These are phyloP conservation scores for Esteya vermicola DNA, from an alignment of 2,329 filamentous ascomycete genomes.

Conservation along the genomic window DNA sequence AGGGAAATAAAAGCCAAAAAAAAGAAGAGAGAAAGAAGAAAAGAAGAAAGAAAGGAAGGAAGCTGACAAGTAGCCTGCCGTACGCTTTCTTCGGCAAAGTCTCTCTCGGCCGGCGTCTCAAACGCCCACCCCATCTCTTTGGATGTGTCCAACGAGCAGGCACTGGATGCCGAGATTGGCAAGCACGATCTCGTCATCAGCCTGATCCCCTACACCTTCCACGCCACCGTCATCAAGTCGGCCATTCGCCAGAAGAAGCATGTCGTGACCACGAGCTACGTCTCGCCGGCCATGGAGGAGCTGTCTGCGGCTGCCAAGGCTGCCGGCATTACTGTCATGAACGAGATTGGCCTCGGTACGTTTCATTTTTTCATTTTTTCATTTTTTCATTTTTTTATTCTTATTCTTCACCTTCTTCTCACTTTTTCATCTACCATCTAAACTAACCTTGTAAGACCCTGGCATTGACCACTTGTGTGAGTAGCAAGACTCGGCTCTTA, in stretches of 20 bases:
- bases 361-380: neutral
- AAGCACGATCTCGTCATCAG: constrained; percentile 68
- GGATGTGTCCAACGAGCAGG: constrained; percentile 63
- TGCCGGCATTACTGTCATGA: constrained; percentile 93
- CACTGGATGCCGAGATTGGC: constrained; percentile 66
- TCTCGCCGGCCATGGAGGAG: constrained; percentile 84
- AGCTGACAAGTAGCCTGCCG: constrained; percentile 51
- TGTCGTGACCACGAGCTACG: constrained; percentile 90
- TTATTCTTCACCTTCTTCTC: no score
- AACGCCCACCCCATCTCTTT: constrained; percentile 66
- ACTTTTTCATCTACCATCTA: neutral
- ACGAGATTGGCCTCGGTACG: constrained; percentile 63
- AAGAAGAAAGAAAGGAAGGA: no score
- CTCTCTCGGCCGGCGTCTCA: constrained; percentile 57
- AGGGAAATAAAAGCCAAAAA: no score
- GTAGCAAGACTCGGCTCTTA: neutral
- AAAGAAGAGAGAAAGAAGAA: no score
- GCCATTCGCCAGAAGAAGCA: constrained; percentile 90
- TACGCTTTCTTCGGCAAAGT: constrained; percentile 63
- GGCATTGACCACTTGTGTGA: constrained; percentile 53
- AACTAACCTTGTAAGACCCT: constrained; percentile 30
- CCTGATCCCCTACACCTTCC: constrained; percentile 85
- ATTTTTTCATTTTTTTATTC: no score
- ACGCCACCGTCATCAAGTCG: constrained; percentile 79
- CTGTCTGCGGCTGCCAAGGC: constrained; percentile 72